Percentiles rank a stretch among this genome's conserved stretches.
Evolutionary conservation across 306 rosid genomes (phyloP).

Genomic region (Biancaea sappan): DNA sequence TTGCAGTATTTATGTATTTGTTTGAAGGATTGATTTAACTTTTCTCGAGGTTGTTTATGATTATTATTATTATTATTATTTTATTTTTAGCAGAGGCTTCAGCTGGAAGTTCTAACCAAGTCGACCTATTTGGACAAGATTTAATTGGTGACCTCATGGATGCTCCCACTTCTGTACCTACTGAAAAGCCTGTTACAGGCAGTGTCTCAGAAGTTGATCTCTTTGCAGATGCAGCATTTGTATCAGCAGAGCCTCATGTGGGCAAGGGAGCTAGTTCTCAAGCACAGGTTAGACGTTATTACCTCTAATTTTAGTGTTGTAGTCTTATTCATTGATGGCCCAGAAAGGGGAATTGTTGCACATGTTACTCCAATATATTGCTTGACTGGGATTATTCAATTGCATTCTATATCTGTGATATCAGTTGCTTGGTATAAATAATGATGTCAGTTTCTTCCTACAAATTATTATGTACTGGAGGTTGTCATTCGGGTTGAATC

Average conservation of each 20-base stretch:
- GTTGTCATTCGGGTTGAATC: neutral
- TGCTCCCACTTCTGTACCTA: constrained; percentile 68
- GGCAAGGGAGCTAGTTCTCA: constrained; percentile 66
- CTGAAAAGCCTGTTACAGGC: constrained; percentile 54
- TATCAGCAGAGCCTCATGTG: constrained; percentile 65
- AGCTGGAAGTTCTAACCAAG: constrained; percentile 66
- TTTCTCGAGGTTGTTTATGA: constrained; percentile 19
- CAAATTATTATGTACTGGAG: neutral
- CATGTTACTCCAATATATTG: neutral
- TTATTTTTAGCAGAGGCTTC: constrained; percentile 64
- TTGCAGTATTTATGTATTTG: neutral
- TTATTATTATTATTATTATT: neutral
- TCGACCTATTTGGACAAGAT: constrained; percentile 80
- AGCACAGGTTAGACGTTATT: constrained; percentile 53
- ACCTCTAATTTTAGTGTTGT: neutral
- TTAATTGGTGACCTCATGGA: constrained; percentile 90
- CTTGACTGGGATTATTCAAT: neutral
- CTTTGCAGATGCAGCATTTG: constrained; percentile 91
- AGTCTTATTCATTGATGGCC: neutral
- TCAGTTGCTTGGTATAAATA: neutral
- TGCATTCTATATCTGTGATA: neutral
- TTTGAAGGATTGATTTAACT: constrained; percentile 2
- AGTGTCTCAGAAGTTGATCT: constrained; percentile 79
- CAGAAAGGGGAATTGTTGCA: neutral
- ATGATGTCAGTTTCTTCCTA: neutral